Evolutionary conservation across 306 rosid species (phyloP), one percentile per base, ranked within the genome.

Genomic region (Sechiopsis laciniata): DNA sequence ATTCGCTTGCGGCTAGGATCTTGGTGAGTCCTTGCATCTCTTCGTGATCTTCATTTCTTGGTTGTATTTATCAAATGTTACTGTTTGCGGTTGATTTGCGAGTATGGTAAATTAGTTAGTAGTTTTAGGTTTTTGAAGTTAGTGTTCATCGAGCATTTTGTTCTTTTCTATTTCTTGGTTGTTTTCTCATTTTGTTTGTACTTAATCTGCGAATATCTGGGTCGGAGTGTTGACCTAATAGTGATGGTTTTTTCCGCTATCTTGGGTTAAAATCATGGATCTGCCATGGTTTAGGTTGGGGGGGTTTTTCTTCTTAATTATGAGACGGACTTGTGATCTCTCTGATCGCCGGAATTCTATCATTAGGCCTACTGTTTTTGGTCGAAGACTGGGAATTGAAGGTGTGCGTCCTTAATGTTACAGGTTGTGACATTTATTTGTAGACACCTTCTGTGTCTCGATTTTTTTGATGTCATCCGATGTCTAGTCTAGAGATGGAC

Each of bases 1-100:
- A 88, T 87, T 94, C 92, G 42, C 96, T 94, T 52, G 96, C 96
- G 63, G 98, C 98, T 8, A 82, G 90, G 77, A 88, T 94, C 55
- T 87, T 94, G 83, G 98, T 94, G 48, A 82, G 96, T 79, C 10
- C 7, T 48, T 70, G 32, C 46, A 52, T 51, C 32, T 54, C 75
- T 35, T 35, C 40, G 2, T 6, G 75, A 53, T 72, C 75, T 55
- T 72, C 64, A 72, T 13, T 72, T 55, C 54, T 72, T 5, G 6
- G 22, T 35, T 29, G 22, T 55, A 2, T 9, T 46, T 26, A 69
- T 15, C 21, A 32, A 37, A 50, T 68, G 56, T 14, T 48, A 35
- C 75, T 72, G 75, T 72, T 72, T 26, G 26, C 37, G 16, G 75
- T 71, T 10, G 45, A 37, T 37, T 37, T 37, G 45, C 45, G 20